Base-by-base conservation (phyloP, 2,329 filamentous ascomycete species). In the Talaromyces rugulosus region DNA sequence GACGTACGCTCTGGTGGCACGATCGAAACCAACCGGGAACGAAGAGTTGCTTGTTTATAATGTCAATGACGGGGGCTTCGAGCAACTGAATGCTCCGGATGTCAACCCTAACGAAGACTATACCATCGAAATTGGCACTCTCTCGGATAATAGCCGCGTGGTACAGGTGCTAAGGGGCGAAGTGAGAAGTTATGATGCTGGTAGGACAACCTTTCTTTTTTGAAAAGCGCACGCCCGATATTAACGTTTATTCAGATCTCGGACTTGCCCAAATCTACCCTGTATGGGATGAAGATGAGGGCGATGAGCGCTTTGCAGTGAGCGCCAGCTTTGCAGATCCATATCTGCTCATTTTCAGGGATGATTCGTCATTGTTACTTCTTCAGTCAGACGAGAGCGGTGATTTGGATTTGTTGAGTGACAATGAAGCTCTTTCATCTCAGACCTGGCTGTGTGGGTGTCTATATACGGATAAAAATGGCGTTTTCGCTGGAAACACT, bases 201-300 rank as follows among this genome's bases (percentile, higher is more conserved):
- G 91, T 94, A 76, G 83, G 88, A 82, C 52, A 54, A 60, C 60
- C 36, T 40, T 27, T 36, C 7, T 3, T 47, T 36, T 27, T 1
- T 56, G 14, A 54, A 5, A 53, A 30, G 68, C 54, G 55, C 60
- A 18, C 31, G 16, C 56, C 16, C 11, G 30, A 23, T 55, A 51
- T 44, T 59, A 16, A 62, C 56, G 16, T 11, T n/a, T 34, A 31
- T 31, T 34, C 70, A 92, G 91, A 96, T 74, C 85, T 99, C 63
- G 91, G 89, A 11, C 83, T 99, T 59, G 88, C 89, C 53, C 94
- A 98, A 71, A 98, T 99, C 60, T 84, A 97, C 56, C 92, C 93
- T 0, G 92, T 98, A 84, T 85, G 91, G 64, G 95, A 98, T 69
- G 95, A 96, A 69, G 91, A 95, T 66, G 93, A 89, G 0, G 92